Evolutionary conservation across 345 rosid species (phyloP), one percentile per base, ranked within the genome.

Genomic region (Acer saccharum): DNA sequence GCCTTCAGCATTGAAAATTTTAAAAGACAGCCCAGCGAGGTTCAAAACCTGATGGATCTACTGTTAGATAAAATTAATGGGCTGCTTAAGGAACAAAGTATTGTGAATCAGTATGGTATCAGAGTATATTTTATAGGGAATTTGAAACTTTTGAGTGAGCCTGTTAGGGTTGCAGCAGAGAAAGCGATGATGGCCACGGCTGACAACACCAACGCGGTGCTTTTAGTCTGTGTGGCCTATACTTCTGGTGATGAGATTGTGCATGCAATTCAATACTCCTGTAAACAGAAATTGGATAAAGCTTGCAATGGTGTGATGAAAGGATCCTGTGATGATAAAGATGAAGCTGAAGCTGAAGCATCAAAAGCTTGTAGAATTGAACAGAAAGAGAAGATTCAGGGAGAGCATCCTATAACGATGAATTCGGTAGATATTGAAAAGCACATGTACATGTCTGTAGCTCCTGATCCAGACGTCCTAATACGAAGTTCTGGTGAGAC

Each of bases 401-500:
- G 62, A 57, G 21, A 18, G 62, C 62, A 57, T 57, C 25, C 23
- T 58, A 58, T 18, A 58, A 58, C 92, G 70, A 81, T 25, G 25
- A 25, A 80, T 48, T 50, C 84, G 76, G 87, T 68, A 18, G 95
- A 92, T 52, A 84, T 92, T 20, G 94, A 86, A 77, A 85, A 84
- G 77, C 86, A 84, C 55, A 88, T 92, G 98, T 88, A 87, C 77
- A 94, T 89, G 95, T 83, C 89, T 1, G 87, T 90, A 29, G 90
- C 87, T 2, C 98, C 98, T 9, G 86, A 94, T 75, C 97, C 98
- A 8, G 93, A 90, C 68, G 77, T 92, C 55, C 58, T 94, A 54
- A 80, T 94, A 50, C 84, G 97, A 72, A 92, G 91, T 64, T 92
- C 94, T 14, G 94, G 92, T n/a, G 95, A 92, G 85, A 84, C 84